A percentile compares a stretch with the other conserved stretches of the same genome.
phyloP scores from a whole-genome alignment of 2,329 filamentous ascomycete species.

The Trichoderma koningii region DNA sequence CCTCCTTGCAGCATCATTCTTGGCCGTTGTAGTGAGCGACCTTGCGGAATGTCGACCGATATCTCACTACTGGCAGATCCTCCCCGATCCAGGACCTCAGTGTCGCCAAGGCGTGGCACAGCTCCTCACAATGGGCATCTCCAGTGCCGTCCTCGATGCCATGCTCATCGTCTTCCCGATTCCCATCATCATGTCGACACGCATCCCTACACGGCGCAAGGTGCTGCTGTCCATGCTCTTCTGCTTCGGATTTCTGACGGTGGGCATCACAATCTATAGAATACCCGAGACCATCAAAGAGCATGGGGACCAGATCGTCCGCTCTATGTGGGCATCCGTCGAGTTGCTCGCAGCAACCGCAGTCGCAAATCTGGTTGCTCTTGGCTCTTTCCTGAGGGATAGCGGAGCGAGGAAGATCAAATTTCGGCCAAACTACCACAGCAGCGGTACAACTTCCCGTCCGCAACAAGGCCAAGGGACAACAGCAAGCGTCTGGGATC shows the following conservation, averaged over 20 bases:
- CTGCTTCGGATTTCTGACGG: conserved; percentile 10
- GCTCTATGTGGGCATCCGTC: conserved; percentile 20
- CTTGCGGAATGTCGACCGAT: conserved; percentile 9
- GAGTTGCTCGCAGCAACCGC: conserved; percentile 13
- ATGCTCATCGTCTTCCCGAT: conserved; percentile 14
- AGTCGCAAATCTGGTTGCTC: conserved; percentile 13
- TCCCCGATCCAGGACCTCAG: conserved; percentile 9
- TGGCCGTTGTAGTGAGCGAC: conserved; percentile 7
- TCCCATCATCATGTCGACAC: conserved; percentile 15
- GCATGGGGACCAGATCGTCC: conserved; percentile 8
- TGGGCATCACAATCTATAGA: conserved; percentile 12
- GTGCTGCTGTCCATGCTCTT: conserved; percentile 14
- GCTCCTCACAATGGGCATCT: conserved; percentile 12
- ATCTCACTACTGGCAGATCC: conserved; percentile 15
- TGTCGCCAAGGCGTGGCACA: conserved; percentile 15
- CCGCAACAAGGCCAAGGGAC: conserved; percentile 4
- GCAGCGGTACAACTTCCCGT: not conserved
- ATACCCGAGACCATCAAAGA: conserved; percentile 7
- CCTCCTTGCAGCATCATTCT: conserved; percentile 6
- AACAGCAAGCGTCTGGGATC: not conserved
- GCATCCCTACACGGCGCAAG: conserved; percentile 12
- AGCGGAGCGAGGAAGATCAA: conserved; percentile 20
- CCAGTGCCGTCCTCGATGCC: conserved; percentile 12
- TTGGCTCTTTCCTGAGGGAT: conserved; percentile 9
- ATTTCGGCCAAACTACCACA: conserved; percentile 12